Percentiles rank a stretch among this genome's conserved stretches.
Evolutionary conservation across 2,329 filamentous ascomycete genomes (phyloP).

Genomic region (Epichloe amarillans): DNA sequence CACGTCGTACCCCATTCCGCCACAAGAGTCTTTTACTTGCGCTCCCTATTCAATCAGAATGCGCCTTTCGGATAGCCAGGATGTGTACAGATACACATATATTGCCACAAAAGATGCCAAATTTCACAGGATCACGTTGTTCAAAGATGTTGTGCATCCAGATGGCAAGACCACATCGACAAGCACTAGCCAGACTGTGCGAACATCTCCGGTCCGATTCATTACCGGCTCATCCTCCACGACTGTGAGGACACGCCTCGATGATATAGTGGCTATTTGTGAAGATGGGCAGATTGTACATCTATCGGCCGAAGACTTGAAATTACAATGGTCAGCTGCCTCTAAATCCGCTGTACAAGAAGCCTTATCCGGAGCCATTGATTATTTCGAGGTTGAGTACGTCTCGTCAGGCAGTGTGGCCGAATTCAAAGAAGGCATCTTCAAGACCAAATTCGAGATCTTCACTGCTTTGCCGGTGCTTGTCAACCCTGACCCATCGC

Average conservation of each 20-base stretch:
- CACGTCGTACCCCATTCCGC: conserved; percentile 54
- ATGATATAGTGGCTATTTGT: conserved; percentile 41
- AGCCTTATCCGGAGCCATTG: conserved; percentile 17
- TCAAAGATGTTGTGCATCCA: conserved; percentile 41
- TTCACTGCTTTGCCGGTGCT: conserved; percentile 37
- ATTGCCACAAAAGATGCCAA: conserved; percentile 38
- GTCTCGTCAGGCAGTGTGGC: conserved; percentile 30
- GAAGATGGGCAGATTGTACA: conserved; percentile 47
- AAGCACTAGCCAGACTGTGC: conserved; percentile 30
- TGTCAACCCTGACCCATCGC: conserved; percentile 33
- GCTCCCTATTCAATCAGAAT: conserved; percentile 44
- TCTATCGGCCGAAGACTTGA: conserved; percentile 39
- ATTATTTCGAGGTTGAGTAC: conserved; percentile 34
- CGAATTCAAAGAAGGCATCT: conserved; percentile 40
- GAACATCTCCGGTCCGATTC: conserved; percentile 21
- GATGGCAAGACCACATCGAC: conserved; percentile 40
- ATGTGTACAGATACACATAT: conserved; percentile 47
- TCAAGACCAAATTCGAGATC: conserved; percentile 39
- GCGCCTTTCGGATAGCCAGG: conserved; percentile 32
- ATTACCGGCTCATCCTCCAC: conserved; percentile 20
- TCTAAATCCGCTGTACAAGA: conserved; percentile 23
- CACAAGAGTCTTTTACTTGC: conserved; percentile 51
- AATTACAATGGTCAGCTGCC: conserved; percentile 21
- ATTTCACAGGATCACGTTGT: conserved; percentile 41
- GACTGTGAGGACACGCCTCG: conserved; percentile 13